These are phyloP conservation scores for Quercus mongolica DNA, from an alignment of 306 rosid genomes.

Conservation along the genomic window DNA sequence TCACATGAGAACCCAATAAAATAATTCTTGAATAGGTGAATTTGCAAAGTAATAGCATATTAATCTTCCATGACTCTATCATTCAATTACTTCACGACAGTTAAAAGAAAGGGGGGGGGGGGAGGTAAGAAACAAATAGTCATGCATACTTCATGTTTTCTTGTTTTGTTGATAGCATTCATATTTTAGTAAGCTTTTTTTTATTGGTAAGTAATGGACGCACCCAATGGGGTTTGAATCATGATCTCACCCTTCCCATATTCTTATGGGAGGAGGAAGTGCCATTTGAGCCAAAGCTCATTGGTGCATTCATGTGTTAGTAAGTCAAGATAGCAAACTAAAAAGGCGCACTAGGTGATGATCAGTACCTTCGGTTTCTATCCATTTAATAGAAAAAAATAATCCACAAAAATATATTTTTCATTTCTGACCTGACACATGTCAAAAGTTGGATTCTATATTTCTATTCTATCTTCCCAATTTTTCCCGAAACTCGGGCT, in stretches of 20 bases:
- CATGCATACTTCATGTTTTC: not conserved
- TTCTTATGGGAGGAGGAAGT: too few relatives aligned
- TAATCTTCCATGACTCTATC: too few relatives aligned
- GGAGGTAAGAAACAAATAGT: not conserved
- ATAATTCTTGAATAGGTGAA: too few relatives aligned
- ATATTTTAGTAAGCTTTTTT: too few relatives aligned
- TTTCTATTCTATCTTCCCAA: not conserved
- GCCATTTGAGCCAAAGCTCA: too few relatives aligned
- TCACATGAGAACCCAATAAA: too few relatives aligned
- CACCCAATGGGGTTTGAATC: too few relatives aligned
- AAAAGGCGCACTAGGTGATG: not conserved
- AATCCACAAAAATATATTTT: not conserved
- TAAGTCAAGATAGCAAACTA: constrained; percentile 5
- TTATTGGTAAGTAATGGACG: too few relatives aligned
- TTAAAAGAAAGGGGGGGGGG: not conserved
- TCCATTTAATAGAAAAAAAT: not conserved
- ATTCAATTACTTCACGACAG: not conserved
- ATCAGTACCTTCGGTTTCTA: not conserved
- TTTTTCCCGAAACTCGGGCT: not conserved
- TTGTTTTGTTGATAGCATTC: not conserved
- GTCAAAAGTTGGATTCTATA: not conserved
- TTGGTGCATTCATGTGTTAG: not conserved
- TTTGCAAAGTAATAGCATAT: too few relatives aligned
- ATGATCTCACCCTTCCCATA: too few relatives aligned
- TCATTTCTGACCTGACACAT: not conserved